A percentile compares a stretch with the other conserved stretches of the same genome.
Evolutionary conservation across 768 basidiomycete genomes (phyloP).

Genomic region (Lepiota brunneoincarnata): DNA sequence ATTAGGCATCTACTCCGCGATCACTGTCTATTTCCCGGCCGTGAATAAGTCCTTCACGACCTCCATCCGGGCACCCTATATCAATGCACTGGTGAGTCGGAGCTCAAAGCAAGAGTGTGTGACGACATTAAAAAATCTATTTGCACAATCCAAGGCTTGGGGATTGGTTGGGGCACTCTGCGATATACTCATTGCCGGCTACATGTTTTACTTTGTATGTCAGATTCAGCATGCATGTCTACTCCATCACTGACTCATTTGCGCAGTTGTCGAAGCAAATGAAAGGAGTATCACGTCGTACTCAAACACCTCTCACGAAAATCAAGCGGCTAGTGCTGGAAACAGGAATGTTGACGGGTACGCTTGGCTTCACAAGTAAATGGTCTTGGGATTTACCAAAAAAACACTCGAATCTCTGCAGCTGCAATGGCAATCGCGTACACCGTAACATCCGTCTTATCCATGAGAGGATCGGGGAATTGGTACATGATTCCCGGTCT

Average conservation of each 20-base stretch:
- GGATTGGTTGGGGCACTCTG: neutral
- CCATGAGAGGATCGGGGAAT: neutral
- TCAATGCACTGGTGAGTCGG: neutral
- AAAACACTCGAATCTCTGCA: neutral
- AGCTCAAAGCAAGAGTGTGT: neutral
- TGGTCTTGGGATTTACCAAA: neutral
- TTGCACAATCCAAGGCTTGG: neutral
- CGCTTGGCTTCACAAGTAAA: neutral
- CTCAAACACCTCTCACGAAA: neutral
- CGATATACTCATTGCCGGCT: neutral
- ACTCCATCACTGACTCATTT: neutral
- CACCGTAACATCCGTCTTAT: neutral
- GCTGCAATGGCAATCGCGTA: neutral
- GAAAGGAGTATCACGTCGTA: neutral
- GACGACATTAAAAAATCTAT: too few species aligned
- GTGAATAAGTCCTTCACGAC: neutral
- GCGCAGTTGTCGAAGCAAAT: neutral
- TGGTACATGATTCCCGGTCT: conserved; percentile 4
- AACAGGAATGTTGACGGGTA: conserved; percentile 1
- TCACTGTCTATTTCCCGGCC: neutral
- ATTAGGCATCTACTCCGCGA: neutral
- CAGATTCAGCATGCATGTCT: neutral
- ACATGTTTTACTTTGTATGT: conserved; percentile 4
- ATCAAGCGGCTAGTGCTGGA: conserved; percentile 1
- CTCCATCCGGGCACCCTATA: too few species aligned